A percentile compares a stretch with the other conserved stretches of the same genome.
phyloP scores from a whole-genome alignment of 2,329 filamentous ascomycete species.

The Geoglossum cookeanum region DNA sequence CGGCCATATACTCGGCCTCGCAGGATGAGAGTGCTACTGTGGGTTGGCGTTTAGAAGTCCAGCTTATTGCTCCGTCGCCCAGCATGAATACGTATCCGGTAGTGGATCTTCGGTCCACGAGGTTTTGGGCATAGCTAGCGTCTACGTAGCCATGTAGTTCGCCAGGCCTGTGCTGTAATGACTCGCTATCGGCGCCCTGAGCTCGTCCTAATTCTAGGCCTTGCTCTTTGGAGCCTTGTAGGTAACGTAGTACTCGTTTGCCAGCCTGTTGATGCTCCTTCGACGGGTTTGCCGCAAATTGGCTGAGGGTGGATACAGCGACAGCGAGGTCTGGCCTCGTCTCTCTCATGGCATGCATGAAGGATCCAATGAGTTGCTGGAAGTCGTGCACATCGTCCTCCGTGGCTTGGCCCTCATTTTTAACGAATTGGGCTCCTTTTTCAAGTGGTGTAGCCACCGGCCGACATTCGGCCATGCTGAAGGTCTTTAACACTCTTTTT shows the following conservation, averaged over 20 bases:
- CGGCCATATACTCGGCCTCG: not conserved
- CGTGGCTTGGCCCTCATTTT: constrained; percentile 13
- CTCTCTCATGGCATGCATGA: constrained; percentile 3
- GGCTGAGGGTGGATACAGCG: not conserved
- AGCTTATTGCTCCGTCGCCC: not conserved
- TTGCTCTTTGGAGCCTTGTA: not conserved
- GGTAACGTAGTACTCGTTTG: constrained; percentile 5
- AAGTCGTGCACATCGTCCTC: constrained; percentile 11
- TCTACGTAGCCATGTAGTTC: constrained; percentile 2
- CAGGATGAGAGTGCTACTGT: not conserved
- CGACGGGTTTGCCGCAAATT: constrained; percentile 2
- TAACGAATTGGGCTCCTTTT: constrained; percentile 19
- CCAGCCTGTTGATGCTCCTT: constrained; percentile 1
- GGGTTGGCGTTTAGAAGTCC: not conserved
- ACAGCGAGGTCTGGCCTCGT: constrained; percentile 8
- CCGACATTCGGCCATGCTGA: constrained; percentile 6
- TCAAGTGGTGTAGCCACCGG: constrained; percentile 9
- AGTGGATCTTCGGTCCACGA: not conserved
- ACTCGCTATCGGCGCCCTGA: too few species aligned
- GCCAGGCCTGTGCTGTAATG: too few species aligned
- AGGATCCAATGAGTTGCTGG: constrained; percentile 8
- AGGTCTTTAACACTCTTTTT: constrained; percentile 9
- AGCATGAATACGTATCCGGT: constrained; percentile 1
- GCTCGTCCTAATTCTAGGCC: not conserved
- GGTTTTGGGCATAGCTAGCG: not conserved